phyloP scores from a whole-genome alignment of 1,284 basidiomycete species.

The Inonotus hispidus region DNA sequence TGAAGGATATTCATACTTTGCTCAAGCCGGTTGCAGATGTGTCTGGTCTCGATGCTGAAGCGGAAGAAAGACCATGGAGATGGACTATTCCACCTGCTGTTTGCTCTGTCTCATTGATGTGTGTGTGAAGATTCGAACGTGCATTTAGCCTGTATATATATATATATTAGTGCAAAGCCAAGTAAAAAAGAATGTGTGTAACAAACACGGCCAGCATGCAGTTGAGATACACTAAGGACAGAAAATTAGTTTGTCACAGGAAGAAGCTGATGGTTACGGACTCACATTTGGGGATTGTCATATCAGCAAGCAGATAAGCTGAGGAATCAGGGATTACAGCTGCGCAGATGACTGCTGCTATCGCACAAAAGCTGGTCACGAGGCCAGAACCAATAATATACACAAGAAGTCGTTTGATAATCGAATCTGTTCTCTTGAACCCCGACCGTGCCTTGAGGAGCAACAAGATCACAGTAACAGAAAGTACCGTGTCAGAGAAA shows the following conservation, averaged over 20 bases:
- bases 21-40: background rate
- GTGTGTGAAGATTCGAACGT: background rate
- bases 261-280: background rate
- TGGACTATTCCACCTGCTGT: background rate
- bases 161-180: background rate
- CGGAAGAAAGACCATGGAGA: background rate
- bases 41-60: background rate
- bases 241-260: background rate
- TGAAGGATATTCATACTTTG: background rate
- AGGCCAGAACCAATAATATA: conserved; percentile 8
- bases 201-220: background rate
- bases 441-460: conserved; percentile 1
- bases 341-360: conserved; percentile 2
- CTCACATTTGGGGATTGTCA: background rate
- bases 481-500: background rate
- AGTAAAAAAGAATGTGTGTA: background rate
- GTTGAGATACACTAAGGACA: background rate
- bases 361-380: background rate
- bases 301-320: background rate
- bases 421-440: conserved; percentile 7
- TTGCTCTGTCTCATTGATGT: background rate
- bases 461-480: background rate
- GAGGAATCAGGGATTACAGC: background rate
- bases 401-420: conserved; percentile 1
- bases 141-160: background rate